phyloP scores from a whole-genome alignment of 1,284 basidiomycete genomes.

The Volvariella volvacea region DNA sequence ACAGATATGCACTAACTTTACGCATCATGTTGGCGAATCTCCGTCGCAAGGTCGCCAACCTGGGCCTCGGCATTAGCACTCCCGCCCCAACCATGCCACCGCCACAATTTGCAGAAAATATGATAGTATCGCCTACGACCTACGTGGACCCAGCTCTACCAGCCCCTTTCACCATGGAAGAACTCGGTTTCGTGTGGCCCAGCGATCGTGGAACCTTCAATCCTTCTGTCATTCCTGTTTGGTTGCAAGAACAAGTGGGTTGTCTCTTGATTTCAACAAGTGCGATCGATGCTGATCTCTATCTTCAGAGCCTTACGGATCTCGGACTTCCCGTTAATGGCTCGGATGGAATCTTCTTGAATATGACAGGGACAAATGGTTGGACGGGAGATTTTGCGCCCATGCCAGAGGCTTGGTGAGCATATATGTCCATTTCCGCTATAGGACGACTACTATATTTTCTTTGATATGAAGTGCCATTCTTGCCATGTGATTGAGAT shows the following conservation, averaged over 20 bases:
- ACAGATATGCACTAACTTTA: slow-evolving; percentile 79
- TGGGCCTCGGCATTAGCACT: slow-evolving; percentile 46
- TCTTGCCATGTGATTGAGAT: slow-evolving; percentile 7
- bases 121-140: slow-evolving; percentile 45
- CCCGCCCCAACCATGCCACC: slow-evolving; percentile 43
- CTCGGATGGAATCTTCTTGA: slow-evolving; percentile 83
- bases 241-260: slow-evolving; percentile 74
- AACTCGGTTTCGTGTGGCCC: slow-evolving; percentile 76
- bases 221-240: slow-evolving; percentile 70
- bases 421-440: slow-evolving; percentile 10
- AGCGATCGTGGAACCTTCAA: slow-evolving; percentile 69
- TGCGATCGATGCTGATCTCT: too few relatives aligned
- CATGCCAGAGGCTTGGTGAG: slow-evolving; percentile 78
- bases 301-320: slow-evolving; percentile 69
- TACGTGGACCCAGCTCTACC: slow-evolving; percentile 54
- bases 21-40: slow-evolving; percentile 88
- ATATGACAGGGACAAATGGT: slow-evolving; percentile 59
- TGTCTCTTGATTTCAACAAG: slow-evolving; percentile 6
- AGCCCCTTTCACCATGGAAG: slow-evolving; percentile 72
- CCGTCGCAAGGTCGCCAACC: slow-evolving; percentile 70
- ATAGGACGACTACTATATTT: slow-evolving; percentile 9
- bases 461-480: too few relatives aligned
- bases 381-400: slow-evolving; percentile 70
- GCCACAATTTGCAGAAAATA: slow-evolving; percentile 44
- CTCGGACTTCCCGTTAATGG: slow-evolving; percentile 86